Conservation (phyloP, 805 yeast genomes). For the Saturnispora zaruensis region DNA sequence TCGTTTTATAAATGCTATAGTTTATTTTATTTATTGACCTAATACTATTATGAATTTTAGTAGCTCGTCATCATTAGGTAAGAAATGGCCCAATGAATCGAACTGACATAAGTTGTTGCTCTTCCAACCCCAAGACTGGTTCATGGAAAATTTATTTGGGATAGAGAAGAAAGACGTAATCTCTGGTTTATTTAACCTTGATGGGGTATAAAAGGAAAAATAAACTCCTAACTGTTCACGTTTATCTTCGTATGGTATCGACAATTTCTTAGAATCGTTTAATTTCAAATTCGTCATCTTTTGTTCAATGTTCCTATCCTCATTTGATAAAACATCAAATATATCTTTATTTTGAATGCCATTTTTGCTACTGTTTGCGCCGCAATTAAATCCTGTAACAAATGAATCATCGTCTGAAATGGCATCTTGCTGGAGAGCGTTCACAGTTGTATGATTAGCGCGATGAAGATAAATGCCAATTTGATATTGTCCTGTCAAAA, state of each 20-base stretch:
- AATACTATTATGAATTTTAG: constrained; percentile 42
- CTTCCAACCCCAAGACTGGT: constrained; percentile 60
- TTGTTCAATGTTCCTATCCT: constrained; percentile 14
- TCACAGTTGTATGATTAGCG: constrained; percentile 27
- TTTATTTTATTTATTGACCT: constrained; percentile 23
- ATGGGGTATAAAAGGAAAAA: constrained; percentile 47
- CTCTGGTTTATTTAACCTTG: constrained; percentile 36
- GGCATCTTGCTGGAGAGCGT: neutral
- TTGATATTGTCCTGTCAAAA: constrained; percentile 36
- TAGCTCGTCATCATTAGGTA: constrained; percentile 35
- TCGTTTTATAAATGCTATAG: neutral
- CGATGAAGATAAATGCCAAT: constrained; percentile 51
- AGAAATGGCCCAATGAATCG: constrained; percentile 39
- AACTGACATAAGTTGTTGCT: constrained; percentile 45
- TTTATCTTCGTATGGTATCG: constrained; percentile 34
- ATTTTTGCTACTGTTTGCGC: constrained; percentile 19
- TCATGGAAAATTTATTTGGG: constrained; percentile 43
- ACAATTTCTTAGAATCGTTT: neutral
- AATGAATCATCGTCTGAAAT: constrained; percentile 1
- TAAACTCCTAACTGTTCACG: constrained; percentile 39
- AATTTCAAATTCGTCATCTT: constrained; percentile 14
- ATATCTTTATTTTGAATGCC: constrained; percentile 35
- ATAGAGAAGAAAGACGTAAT: constrained; percentile 46
- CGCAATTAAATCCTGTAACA: constrained; percentile 9
- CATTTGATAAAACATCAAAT: constrained; percentile 23